phyloP scores from a whole-genome alignment of 208 protist species.

The Endotrypanum monterogeii region DNA sequence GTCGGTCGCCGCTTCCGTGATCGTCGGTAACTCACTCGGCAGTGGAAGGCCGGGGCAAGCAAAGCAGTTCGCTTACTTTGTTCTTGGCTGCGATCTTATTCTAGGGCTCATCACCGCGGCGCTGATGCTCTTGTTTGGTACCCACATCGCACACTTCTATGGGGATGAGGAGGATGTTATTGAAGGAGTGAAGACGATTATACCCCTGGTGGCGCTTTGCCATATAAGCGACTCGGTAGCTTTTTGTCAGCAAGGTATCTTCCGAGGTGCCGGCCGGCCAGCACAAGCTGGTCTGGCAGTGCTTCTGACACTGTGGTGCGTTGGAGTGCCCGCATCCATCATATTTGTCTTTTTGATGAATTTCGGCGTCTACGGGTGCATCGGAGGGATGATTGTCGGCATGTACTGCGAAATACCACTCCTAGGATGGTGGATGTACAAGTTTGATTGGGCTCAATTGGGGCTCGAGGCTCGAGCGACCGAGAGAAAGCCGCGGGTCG shows the following conservation, averaged over 20 bases:
- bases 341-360: conserved; percentile 55
- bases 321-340: conserved; percentile 58
- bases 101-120: conserved; percentile 36
- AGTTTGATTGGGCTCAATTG: conserved; percentile 59
- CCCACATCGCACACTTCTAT: conserved; percentile 55
- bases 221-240: conserved; percentile 68
- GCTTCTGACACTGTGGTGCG: conserved; percentile 62
- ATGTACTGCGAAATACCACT: conserved; percentile 61
- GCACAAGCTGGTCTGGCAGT: conserved; percentile 56
- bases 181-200: conserved; percentile 36
- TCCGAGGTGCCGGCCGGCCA: conserved; percentile 52
- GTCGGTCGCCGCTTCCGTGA: conserved; percentile 59
- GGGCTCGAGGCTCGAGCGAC: conserved; percentile 32
- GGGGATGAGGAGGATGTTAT: conserved; percentile 41
- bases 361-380: conserved; percentile 48
- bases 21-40: conserved; percentile 71
- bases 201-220: conserved; percentile 55
- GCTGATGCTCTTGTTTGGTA: conserved; percentile 53
- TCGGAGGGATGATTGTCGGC: conserved; percentile 54
- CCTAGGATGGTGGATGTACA: conserved; percentile 44
- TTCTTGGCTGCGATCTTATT: conserved; percentile 49
- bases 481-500: neutral
- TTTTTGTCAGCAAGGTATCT: conserved; percentile 71
- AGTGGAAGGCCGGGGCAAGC: conserved; percentile 40
- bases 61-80: conserved; percentile 56